phyloP scores from a whole-genome alignment of 768 basidiomycete genomes.

The Butyriboletus loyo region DNA sequence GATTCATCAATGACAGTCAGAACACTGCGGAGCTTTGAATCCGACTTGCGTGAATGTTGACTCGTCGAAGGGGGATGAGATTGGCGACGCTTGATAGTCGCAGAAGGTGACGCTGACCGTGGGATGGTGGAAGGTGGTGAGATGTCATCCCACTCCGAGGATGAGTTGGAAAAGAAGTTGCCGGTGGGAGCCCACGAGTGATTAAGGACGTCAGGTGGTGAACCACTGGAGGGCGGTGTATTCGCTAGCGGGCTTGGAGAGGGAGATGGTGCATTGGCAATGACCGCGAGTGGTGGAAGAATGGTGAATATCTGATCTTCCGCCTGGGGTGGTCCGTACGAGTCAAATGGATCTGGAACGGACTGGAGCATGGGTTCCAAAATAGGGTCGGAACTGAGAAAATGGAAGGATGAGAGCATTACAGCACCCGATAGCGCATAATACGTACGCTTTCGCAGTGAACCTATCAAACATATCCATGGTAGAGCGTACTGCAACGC shows the following conservation, averaged over 20 bases:
- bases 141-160: slow-evolving; percentile 54
- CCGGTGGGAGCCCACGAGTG: slow-evolving; percentile 52
- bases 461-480: slow-evolving; percentile 91
- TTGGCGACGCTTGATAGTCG: slow-evolving; percentile 43
- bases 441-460: slow-evolving; percentile 76
- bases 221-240: slow-evolving; percentile 38
- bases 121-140: slow-evolving; percentile 42
- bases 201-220: slow-evolving; percentile 31
- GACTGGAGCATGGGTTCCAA: slow-evolving; percentile 89
- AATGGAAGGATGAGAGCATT: slow-evolving; percentile 7
- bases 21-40: slow-evolving; percentile 68
- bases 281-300: slow-evolving; percentile 76
- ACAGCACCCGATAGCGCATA: slow-evolving; percentile 2
- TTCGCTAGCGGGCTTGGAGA: slow-evolving; percentile 58
- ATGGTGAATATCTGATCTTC: slow-evolving; percentile 94
- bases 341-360: slow-evolving; percentile 90
- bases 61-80: slow-evolving; percentile 44
- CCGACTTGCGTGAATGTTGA: slow-evolving; percentile 50
- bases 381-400: slow-evolving; percentile 72
- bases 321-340: slow-evolving; percentile 82
- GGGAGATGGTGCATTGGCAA: slow-evolving; percentile 62
- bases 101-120: slow-evolving; percentile 52
- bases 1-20: slow-evolving; percentile 70
- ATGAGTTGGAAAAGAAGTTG: slow-evolving; percentile 47
- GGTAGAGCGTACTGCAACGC: slow-evolving; percentile 81